Percentiles rank a stretch among this genome's conserved stretches.
Evolutionary conservation across 2,329 filamentous ascomycete species (phyloP).

Genomic region (Xylariaceae sp.): DNA sequence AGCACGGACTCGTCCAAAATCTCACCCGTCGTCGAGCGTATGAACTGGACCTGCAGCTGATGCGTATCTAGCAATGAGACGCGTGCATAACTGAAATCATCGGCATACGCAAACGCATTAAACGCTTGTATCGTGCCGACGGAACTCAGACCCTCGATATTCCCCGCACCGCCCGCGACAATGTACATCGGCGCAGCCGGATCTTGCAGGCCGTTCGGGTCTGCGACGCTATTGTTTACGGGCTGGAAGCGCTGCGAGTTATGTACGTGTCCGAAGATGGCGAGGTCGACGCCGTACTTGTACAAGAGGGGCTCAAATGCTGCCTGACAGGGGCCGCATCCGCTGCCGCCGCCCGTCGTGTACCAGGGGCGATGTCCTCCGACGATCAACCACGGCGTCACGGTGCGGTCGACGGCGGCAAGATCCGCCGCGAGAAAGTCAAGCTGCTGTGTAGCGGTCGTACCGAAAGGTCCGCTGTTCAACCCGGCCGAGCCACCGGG

Average conservation of each 20-base stretch:
- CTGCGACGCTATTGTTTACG: constrained; percentile 45
- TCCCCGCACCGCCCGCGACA: constrained; percentile 61
- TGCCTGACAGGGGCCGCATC: constrained; percentile 54
- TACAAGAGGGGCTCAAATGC: constrained; percentile 63
- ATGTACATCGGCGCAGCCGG: constrained; percentile 59
- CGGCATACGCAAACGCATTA: constrained; percentile 57
- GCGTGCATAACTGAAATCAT: constrained; percentile 60
- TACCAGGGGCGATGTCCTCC: constrained; percentile 57
- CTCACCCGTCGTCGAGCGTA: constrained; percentile 54
- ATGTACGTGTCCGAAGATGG: constrained; percentile 64
- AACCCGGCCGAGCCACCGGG: constrained; percentile 50
- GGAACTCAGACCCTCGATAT: constrained; percentile 57
- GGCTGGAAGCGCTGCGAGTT: constrained; percentile 62
- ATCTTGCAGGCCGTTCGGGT: constrained; percentile 48
- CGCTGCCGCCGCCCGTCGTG: constrained; percentile 43
- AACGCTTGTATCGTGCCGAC: constrained; percentile 51
- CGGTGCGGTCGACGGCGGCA: constrained; percentile 59
- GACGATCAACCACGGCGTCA: constrained; percentile 62
- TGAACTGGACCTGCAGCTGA: constrained; percentile 58
- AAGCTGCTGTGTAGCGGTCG: constrained; percentile 53
- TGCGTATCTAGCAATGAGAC: constrained; percentile 54
- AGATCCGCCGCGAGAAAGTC: constrained; percentile 62
- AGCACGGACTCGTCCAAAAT: constrained; percentile 55
- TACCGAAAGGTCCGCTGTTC: constrained; percentile 58
- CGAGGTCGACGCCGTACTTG: constrained; percentile 63